These are phyloP conservation scores for Asterochloris sp. DNA, from an alignment of 139 green algal genomes.

Conservation along the genomic window DNA sequence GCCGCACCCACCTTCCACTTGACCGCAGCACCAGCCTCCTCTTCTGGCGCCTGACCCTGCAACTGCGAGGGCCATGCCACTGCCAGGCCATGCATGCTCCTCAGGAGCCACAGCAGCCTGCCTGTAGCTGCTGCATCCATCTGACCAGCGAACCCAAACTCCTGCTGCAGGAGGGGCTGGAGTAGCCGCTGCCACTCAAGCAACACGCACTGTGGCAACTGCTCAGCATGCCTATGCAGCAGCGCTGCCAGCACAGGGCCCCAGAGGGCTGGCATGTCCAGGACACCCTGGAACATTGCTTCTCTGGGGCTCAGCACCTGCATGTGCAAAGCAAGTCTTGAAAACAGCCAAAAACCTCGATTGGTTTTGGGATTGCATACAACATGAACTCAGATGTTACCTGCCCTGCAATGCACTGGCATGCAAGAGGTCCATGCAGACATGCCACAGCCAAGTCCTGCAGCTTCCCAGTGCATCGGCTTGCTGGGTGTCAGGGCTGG, in stretches of 20 bases:
- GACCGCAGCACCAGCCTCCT: not conserved
- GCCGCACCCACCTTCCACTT: no score
- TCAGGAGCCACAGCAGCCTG: constrained; percentile 31
- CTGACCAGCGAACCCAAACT: not conserved
- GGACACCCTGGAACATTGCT: not conserved
- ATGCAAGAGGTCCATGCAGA: no score
- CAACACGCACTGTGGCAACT: constrained; percentile 14
- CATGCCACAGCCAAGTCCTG: no score
- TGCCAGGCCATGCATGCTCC: constrained; percentile 28
- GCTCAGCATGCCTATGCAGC: constrained; percentile 17
- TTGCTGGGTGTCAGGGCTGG: no score
- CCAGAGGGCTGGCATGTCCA: constrained; percentile 13
- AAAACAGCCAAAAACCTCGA: not conserved
- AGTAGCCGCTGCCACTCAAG: constrained; percentile 16
- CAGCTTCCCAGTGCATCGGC: no score
- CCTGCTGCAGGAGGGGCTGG: not conserved
- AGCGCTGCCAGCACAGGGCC: constrained; percentile 25
- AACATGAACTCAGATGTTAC: no score
- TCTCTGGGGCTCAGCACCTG: not conserved
- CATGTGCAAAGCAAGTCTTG: not conserved
- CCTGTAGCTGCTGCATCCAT: not conserved
- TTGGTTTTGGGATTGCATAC: no score
- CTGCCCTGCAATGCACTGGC: no score
- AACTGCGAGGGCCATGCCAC: constrained; percentile 25
- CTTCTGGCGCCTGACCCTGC: constrained; percentile 2